Base-by-base conservation (phyloP, 805 yeast genomes). In the Wickerhamiella sorbophila region DNA sequence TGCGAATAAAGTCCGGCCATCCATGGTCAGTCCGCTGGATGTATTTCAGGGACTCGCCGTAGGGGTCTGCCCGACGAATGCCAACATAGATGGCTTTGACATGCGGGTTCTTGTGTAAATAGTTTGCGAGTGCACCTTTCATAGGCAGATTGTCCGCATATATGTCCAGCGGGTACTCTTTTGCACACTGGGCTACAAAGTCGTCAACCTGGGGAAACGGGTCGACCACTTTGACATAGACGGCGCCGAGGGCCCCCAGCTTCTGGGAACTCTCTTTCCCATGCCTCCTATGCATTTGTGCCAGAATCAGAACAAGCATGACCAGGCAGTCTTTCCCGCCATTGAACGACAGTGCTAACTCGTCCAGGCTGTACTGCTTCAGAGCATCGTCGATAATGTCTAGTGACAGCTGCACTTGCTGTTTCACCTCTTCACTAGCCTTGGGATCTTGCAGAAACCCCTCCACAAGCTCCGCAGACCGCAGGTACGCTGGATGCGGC, bases 311-410 rank as follows among this genome's bases (percentile, higher is more conserved):
- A 14, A 85, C 65, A 42, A 91, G 68, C 79, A 88, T 75, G 26
- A 87, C 96, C 37, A 87, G 72, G 53, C 97, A 91, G 62, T 91
- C 98, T 56, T 91, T 91, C 1, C 98, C 98, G 9, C 98, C 98
- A 57, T 91, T 91, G 59, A 80, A 91, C 2, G 94, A 81, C 12
- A 91, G 67, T 0, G 96, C 79, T 12, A 60, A 47, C 35, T 58
- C 50, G 2, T 48, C 46, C 6, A 35, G 24, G 1, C 35, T n/a
- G 43, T 19, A 52, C 35, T 44, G 43, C 12, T 39, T 31, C 15
- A 58, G 42, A 3, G 60, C 62, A 27, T 58, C 52, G 34, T 48
- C 45, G 12, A 58, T 50, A 12, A 60, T 49, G 2, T 41, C 45
- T 33, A 55, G 36, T 9, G 61, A 49, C 32, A 49, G 43, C 18